Base-by-base conservation (phyloP, 176 grass and related monocot genomes). In the Phyllostachys edulis region DNA sequence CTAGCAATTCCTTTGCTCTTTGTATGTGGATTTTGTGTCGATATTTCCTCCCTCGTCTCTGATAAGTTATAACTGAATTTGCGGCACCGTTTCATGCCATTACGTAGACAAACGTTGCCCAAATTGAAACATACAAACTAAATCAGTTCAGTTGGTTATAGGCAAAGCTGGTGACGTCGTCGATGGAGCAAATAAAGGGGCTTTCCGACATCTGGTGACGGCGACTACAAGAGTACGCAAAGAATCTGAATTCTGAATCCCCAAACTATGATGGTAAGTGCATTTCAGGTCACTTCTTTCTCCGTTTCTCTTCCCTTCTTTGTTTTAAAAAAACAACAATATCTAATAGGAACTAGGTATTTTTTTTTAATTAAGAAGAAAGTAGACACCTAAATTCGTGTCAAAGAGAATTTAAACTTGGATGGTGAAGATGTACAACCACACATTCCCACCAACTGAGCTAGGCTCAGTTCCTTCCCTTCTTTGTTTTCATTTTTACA, bases 41-140 rank as follows among this genome's bases (percentile, higher is more conserved):
- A 21, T 56, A 21, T 68, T 69, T 8, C 14, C 9, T 4, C 62
- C 10, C 6, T 7, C 2, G 1, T 67, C 36, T n/a, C 5, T 14
- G 11, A 52, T 20, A 21, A 17, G 27, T 38, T 67, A 18, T 12
- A 84, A 75, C 81, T 65, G 81, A 84, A 84, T 27, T 41, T 75
- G 81, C 81, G 57, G 59, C 70, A 52, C 29, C 45, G 21, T 73
- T 83, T 39, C 41, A 84, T n/a, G 67, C 41, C 29, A 38, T 73
- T 73, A 5, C 8, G 65, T 49, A 42, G 41, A 14, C 23, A 17
- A 50, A 32, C 23, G 16, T 17, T 50, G 44, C 23, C 42, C 44
- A 50, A 18, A 8, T 29, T 24, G 45, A 73, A 73, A 61, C 38
- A 67, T 59, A 40, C 50, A 71, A 56, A 59, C 36, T 5, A 27